Evolutionary conservation across 2,329 filamentous ascomycete species (phyloP).

Genomic region (Ramichloridium luteum): DNA sequence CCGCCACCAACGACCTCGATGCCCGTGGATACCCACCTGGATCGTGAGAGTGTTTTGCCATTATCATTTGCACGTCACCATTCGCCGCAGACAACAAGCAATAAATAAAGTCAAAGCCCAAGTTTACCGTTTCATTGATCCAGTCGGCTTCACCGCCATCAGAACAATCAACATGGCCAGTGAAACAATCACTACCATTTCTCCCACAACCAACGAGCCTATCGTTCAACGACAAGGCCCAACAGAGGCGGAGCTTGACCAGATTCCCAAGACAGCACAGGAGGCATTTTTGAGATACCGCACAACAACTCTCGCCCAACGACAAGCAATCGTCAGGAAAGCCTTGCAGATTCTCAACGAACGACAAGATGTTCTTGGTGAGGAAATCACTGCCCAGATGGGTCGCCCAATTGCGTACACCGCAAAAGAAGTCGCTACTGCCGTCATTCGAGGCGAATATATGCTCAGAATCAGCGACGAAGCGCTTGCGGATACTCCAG

Average conservation of each 20-base stretch:
- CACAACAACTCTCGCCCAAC: slow-evolving; percentile 59
- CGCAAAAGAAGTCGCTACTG: slow-evolving; percentile 70
- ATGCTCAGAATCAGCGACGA: slow-evolving; percentile 73
- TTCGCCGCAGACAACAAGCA: not conserved
- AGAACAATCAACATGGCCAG: slow-evolving; percentile 33
- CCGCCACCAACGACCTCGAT: too few relatives aligned
- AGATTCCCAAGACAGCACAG: slow-evolving; percentile 58
- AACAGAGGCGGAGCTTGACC: slow-evolving; percentile 55
- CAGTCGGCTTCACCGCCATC: not conserved
- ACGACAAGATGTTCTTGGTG: slow-evolving; percentile 66
- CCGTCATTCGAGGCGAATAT: slow-evolving; percentile 74
- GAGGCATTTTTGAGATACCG: slow-evolving; percentile 67
- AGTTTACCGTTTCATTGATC: not conserved
- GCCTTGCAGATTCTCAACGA: slow-evolving; percentile 59
- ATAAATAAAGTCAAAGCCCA: not conserved
- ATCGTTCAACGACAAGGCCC: slow-evolving; percentile 69
- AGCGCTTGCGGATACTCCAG: slow-evolving; percentile 64
- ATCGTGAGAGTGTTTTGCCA: not conserved
- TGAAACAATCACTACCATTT: slow-evolving; percentile 64
- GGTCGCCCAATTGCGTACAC: slow-evolving; percentile 83
- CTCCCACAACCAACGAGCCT: slow-evolving; percentile 74
- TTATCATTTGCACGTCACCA: slow-evolving; percentile 2
- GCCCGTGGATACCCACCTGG: too few relatives aligned
- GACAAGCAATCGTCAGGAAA: slow-evolving; percentile 69
- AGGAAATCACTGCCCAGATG: slow-evolving; percentile 89